Evolutionary conservation across 1,284 basidiomycete species (phyloP).

Genomic region (Phylloboletellus chloephorus): DNA sequence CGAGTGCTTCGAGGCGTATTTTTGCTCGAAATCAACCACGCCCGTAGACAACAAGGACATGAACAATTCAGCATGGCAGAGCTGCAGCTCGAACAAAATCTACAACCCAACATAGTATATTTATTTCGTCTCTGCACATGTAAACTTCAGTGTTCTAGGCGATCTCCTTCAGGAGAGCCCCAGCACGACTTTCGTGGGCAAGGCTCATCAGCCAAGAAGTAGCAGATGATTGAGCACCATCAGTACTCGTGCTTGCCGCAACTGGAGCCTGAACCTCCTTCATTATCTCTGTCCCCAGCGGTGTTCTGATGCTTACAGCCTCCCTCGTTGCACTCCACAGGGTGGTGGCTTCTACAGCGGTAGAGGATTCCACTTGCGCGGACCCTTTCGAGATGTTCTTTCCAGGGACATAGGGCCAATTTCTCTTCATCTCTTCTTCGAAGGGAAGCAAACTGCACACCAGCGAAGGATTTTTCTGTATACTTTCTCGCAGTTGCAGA

Average conservation of each 20-base stretch:
- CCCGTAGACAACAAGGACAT: not conserved
- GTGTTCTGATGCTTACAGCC: slow-evolving; percentile 10
- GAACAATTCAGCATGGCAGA: not conserved
- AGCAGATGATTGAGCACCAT: slow-evolving; percentile 17
- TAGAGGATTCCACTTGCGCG: slow-evolving; percentile 7
- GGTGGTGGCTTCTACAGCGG: slow-evolving; percentile 5
- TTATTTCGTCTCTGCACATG: not conserved
- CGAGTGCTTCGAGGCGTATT: too few species aligned
- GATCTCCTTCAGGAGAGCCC: slow-evolving; percentile 21
- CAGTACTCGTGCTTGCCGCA: slow-evolving; percentile 8
- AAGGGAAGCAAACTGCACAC: slow-evolving; percentile 44
- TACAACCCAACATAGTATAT: not conserved
- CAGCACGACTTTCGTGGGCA: slow-evolving; percentile 23
- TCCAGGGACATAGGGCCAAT: slow-evolving; percentile 39
- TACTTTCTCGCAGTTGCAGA: slow-evolving; percentile 32
- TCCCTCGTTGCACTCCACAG: slow-evolving; percentile 18
- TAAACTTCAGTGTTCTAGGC: not conserved
- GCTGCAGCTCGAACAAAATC: not conserved
- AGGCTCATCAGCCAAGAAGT: slow-evolving; percentile 24
- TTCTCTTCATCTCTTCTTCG: slow-evolving; percentile 45
- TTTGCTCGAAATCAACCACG: too few species aligned
- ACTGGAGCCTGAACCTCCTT: slow-evolving; percentile 19
- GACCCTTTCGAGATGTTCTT: slow-evolving; percentile 12
- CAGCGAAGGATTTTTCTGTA: slow-evolving; percentile 42
- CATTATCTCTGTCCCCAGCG: slow-evolving; percentile 22